phyloP scores from a whole-genome alignment of 1,284 basidiomycete species.

The Trichosporon sp. region DNA sequence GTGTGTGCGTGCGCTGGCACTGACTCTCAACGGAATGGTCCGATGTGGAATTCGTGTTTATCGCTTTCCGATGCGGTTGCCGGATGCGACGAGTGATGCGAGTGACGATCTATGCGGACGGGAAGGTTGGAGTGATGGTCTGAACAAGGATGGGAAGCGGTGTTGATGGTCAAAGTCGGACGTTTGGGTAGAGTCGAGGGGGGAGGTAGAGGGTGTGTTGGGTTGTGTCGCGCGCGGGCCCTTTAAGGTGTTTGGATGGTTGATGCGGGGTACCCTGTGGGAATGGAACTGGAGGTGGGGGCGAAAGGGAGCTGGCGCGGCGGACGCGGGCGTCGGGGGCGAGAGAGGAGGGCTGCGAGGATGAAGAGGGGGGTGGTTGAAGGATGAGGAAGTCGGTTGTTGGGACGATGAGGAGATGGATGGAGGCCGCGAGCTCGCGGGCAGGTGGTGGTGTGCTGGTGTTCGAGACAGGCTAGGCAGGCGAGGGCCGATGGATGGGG shows the following conservation, averaged over 20 bases:
- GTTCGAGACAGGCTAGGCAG: too few species aligned
- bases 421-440: background rate
- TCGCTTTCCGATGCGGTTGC: background rate
- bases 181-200: background rate
- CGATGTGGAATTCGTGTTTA: constrained; percentile 10
- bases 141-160: background rate
- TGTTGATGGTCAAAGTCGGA: constrained; percentile 20
- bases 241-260: constrained; percentile 15
- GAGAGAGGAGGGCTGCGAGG: background rate
- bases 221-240: constrained; percentile 17
- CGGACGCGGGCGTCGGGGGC: background rate
- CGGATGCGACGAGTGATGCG: background rate
- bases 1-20: constrained; percentile 17
- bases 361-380: background rate
- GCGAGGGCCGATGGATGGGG: background rate
- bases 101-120: constrained; percentile 6
- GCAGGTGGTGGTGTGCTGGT: too few species aligned
- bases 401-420: constrained; percentile 12
- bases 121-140: background rate
- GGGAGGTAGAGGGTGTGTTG: background rate
- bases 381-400: background rate
- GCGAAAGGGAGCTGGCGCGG: background rate
- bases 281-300: constrained; percentile 8
- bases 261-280: constrained; percentile 20
- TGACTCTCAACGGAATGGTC: constrained; percentile 15